Base-by-base conservation (phyloP, 2,329 filamentous ascomycete genomes). In the Xylariaceae sp. region DNA sequence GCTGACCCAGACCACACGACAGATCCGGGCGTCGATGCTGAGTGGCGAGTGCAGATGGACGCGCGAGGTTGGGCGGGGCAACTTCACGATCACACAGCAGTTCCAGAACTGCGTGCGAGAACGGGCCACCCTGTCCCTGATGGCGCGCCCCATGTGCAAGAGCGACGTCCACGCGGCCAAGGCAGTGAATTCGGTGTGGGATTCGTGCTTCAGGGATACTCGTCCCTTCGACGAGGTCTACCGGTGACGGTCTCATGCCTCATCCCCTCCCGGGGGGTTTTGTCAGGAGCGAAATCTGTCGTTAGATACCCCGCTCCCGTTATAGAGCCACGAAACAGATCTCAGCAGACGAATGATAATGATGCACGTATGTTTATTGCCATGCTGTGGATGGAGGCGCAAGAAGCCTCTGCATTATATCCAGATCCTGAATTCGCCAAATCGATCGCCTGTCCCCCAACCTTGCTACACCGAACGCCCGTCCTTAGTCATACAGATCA, bases 181-280 rank as follows among this genome's bases (percentile, higher is more conserved):
- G 63, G 80, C 93, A 17, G 87, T 98, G 37, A 92, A 96, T 60
- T 82, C 94, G 60, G 92, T 98, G n/a, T 98, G 90, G 87, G 89
- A 94, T 47, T 95, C 88, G 50, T 98, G 92, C 60, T 98, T 94
- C 58, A 68, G 76, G 32, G 92, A 98, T 61, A 96, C 90, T 4
- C 71, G 92, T 52, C 92, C 92, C 2, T 98, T 98, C 61, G 88
- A 96, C 58, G 90, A 96, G 58, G 88, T 98, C 33, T 98, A 94
- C 59, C 80, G 86, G 58, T 90, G 58, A 65, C n/a, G n/a, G n/a
- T n/a, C n/a, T n/a, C n/a, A n/a, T n/a, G n/a, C n/a, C n/a, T n/a
- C n/a, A n/a, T n/a, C n/a, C n/a, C n/a, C n/a, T n/a, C n/a, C n/a
- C n/a, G n/a, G n/a, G n/a, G n/a, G n/a, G n/a, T n/a, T n/a, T n/a